Base-by-base conservation (phyloP, 1,284 basidiomycete genomes). In the Tilletia caries region DNA sequence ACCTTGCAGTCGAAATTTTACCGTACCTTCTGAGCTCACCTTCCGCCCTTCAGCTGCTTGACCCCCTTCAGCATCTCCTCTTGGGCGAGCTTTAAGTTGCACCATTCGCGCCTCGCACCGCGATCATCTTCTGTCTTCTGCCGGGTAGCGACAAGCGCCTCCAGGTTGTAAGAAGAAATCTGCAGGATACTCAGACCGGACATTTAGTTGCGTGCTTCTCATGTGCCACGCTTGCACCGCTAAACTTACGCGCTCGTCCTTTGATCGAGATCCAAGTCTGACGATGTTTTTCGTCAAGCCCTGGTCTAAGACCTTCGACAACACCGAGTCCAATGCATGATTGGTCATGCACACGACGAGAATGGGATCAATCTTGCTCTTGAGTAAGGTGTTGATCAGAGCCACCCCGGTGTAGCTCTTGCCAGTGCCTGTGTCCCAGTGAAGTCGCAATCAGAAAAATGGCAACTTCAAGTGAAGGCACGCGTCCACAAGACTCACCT, bases 311-410 rank as follows among this genome's bases (percentile, higher is more conserved):
- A 90, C 85, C 0, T 87, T 87, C 8, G 84, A 83, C 2, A 91
- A 84, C 81, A 91, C 86, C 70, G 91, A 89, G 71, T 91, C 90
- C 0, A 91, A 85, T 0, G 90, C 89, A 71, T 91, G 91, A 75
- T 91, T 91, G 0, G 90, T 91, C 80, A 88, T 90, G 0, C 89
- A 89, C 60, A 91, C 89, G 84, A 91, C 85, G 18, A 90, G 84
- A 67, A 91, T 88, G 0, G 88, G 89, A 0, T 84, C 83, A 34
- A 87, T 76, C 0, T 82, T 75, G 73, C 87, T 89, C 8, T 82
- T 81, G 13, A 89, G 75, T n/a, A 91, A 84, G 8, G 90, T 87
- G 0, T 89, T 86, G 12, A 91, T 80, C 0, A 91, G 84, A 75
- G 91, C 88, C 2, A 89, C 86, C 0, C 89, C 90, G 0, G 89